Evolutionary conservation across 371 early-diverging fungal species (phyloP).

Genomic region (Polyrhizophydium stewartii): DNA sequence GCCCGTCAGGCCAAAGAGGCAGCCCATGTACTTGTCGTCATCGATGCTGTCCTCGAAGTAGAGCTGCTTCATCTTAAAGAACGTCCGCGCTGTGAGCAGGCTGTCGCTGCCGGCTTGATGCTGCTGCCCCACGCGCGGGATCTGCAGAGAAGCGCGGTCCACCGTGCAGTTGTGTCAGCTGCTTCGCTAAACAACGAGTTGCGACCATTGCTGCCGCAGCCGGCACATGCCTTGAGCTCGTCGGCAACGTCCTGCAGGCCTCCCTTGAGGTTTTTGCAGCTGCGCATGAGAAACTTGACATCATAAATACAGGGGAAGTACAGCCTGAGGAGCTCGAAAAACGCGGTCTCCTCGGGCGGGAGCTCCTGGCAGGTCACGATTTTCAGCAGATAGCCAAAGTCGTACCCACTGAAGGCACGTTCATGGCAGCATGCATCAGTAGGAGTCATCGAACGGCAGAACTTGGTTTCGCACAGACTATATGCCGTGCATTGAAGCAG

Average conservation of each 20-base stretch:
- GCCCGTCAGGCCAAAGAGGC: constrained; percentile 30
- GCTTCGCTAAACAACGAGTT: no score
- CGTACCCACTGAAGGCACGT: constrained; percentile 76
- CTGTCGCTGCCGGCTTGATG: constrained; percentile 99
- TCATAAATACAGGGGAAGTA: constrained; percentile 99
- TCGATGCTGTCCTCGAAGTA: constrained; percentile 94
- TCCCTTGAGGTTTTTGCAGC: constrained; percentile 93
- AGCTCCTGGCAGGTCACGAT: constrained; percentile 88
- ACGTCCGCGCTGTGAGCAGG: constrained; percentile 91
- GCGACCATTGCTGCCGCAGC: not conserved
- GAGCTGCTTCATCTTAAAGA: constrained; percentile 94
- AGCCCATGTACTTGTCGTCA: constrained; percentile 82
- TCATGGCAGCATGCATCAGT: not conserved
- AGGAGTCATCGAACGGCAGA: no score
- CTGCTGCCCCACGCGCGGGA: constrained; percentile 93
- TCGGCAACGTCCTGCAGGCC: constrained; percentile 99
- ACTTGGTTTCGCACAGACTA: no score
- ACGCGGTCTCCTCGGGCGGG: constrained; percentile 91
- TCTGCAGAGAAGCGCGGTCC: constrained; percentile 46
- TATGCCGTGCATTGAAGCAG: constrained; percentile 7
- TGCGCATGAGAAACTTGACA: constrained; percentile 97
- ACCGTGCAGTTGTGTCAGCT: no score
- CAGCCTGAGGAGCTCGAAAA: constrained; percentile 88
- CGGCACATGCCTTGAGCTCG: constrained; percentile 72
- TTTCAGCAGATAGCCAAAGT: constrained; percentile 99